Evolutionary conservation across 2,329 filamentous ascomycete species (phyloP).

Genomic region (Herpotrichia juniperi): DNA sequence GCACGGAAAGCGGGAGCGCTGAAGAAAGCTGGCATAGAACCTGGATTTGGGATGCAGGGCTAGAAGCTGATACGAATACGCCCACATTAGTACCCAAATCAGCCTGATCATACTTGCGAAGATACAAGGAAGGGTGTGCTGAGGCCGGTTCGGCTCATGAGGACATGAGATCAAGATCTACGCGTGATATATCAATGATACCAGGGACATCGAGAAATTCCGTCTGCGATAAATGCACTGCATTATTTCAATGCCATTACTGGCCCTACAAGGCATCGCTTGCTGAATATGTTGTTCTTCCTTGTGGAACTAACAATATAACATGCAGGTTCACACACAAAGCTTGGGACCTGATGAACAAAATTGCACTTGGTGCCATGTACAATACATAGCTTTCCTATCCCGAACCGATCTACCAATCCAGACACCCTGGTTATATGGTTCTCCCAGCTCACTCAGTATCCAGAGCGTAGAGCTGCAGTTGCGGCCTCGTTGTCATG

Average conservation of each 20-base stretch:
- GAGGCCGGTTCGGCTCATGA: neutral
- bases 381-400: too few relatives aligned
- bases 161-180: constrained; percentile 1
- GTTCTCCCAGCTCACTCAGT: too few relatives aligned
- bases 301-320: too few relatives aligned
- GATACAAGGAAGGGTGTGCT: neutral
- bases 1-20: constrained; percentile 69
- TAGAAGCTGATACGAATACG: constrained; percentile 2
- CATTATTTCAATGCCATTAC: neutral
- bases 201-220: constrained; percentile 20
- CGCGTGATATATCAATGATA: constrained; percentile 17
- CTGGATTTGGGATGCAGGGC: constrained; percentile 83
- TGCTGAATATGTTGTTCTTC: too few relatives aligned
- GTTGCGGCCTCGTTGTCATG: too few relatives aligned
- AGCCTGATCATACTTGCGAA: neutral
- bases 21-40: constrained; percentile 58
- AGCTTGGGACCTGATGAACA: too few relatives aligned
- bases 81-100: neutral
- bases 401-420: too few relatives aligned
- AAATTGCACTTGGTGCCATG: too few relatives aligned
- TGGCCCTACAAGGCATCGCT: too few relatives aligned
- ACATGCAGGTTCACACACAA: too few relatives aligned
- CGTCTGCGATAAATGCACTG: constrained; percentile 5
- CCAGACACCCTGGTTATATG: too few relatives aligned
- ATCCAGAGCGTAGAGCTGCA: too few relatives aligned